A percentile compares a stretch with the other conserved stretches of the same genome.
Conservation (phyloP, 768 basidiomycete genomes). For the Amanita pallidorosea region DNA sequence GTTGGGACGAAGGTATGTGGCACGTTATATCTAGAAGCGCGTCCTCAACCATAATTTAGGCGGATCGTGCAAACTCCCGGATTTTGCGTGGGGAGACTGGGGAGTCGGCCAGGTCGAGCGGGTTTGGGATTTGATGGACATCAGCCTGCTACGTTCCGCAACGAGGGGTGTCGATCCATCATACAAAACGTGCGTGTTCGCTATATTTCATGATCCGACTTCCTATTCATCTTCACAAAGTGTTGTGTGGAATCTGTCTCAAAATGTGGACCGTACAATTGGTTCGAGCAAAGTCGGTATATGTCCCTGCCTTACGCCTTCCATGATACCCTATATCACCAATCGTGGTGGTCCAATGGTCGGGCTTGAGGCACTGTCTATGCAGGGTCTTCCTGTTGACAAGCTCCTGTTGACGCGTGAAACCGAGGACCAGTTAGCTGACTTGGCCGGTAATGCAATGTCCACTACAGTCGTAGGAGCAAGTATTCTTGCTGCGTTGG, state of each 20-base stretch:
- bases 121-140: conserved; percentile 94
- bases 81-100: conserved; percentile 94
- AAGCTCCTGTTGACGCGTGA: conserved; percentile 88
- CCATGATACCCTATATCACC: conserved; percentile 95
- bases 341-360: conserved; percentile 95
- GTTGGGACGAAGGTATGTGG: conserved; percentile 79
- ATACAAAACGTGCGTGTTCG: conserved; percentile 71
- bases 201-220: not conserved
- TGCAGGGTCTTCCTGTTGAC: conserved; percentile 92
- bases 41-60: conserved; percentile 27
- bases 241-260: conserved; percentile 91
- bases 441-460: conserved; percentile 96
- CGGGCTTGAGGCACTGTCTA: conserved; percentile 82
- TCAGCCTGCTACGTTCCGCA: conserved; percentile 74
- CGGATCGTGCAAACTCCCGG: conserved; percentile 75
- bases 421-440: conserved; percentile 86
- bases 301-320: conserved; percentile 87
- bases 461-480: conserved; percentile 93
- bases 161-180: conserved; percentile 73
- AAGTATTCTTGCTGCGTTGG: conserved; percentile 75
- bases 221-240: conserved; percentile 24
- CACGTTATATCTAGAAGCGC: not conserved
- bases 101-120: conserved; percentile 86
- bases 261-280: conserved; percentile 90
- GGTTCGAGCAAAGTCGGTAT: conserved; percentile 76